Conservation (phyloP, 2,329 filamentous ascomycete species). For the Atkinsonella texensis region DNA sequence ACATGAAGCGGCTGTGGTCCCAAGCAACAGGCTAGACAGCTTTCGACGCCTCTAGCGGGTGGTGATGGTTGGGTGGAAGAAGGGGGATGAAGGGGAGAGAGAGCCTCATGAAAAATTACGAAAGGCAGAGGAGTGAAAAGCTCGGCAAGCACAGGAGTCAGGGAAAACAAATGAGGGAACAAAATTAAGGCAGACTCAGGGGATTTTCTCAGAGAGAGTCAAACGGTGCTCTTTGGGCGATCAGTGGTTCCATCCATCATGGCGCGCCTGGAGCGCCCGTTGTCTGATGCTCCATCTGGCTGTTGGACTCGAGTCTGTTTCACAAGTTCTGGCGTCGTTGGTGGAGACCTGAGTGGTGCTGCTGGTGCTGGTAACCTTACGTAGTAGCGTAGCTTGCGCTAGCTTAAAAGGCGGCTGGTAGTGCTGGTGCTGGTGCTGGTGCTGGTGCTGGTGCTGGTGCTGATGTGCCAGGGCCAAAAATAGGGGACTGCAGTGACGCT, state of each 20-base stretch:
- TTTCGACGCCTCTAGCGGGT: slow-evolving; percentile 17
- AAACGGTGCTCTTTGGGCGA: not conserved
- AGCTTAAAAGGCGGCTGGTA: too few species aligned
- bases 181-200: slow-evolving; percentile 1
- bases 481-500: too few species aligned
- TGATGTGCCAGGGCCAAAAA: too few species aligned
- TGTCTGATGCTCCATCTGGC: too few species aligned
- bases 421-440: too few species aligned
- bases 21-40: not conserved
- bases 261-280: too few species aligned
- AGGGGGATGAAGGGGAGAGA: slow-evolving; percentile 1
- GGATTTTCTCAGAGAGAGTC: slow-evolving; percentile 2
- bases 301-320: not conserved
- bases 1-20: not conserved
- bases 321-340: not conserved
- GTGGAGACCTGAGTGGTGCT: too few species aligned
- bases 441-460: too few species aligned
- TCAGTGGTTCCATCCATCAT: not conserved
- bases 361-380: too few species aligned
- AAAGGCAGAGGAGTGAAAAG: not conserved
- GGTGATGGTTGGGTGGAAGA: slow-evolving; percentile 15
- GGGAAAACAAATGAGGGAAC: not conserved
- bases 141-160: not conserved
- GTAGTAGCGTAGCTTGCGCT: too few species aligned
- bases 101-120: not conserved